These are phyloP conservation scores for Ramaria rubella DNA, from an alignment of 768 basidiomycete genomes.

Conservation along the genomic window DNA sequence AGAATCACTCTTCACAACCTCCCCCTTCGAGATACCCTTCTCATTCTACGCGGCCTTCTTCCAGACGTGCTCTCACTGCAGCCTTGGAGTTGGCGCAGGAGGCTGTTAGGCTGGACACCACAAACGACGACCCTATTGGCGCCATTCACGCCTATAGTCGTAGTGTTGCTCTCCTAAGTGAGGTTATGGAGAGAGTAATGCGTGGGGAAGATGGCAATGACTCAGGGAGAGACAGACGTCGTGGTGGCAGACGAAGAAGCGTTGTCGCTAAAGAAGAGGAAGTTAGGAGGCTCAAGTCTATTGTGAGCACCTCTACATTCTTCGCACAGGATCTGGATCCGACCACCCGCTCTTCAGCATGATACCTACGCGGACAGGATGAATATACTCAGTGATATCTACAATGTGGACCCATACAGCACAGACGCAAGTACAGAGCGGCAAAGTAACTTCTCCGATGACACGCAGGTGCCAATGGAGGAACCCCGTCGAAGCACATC, in stretches of 20 bases:
- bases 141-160: slow-evolving; percentile 86
- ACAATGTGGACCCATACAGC: slow-evolving; percentile 75
- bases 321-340: slow-evolving; percentile 10
- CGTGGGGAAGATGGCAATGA: slow-evolving; percentile 79
- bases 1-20: not conserved
- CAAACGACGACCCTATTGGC: slow-evolving; percentile 81
- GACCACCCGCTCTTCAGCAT: slow-evolving; percentile 44
- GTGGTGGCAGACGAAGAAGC: slow-evolving; percentile 60
- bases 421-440: slow-evolving; percentile 41
- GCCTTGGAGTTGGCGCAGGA: slow-evolving; percentile 85
- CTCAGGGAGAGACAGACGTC: slow-evolving; percentile 38
- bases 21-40: not conserved
- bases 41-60: slow-evolving; percentile 49
- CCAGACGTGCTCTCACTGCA: slow-evolving; percentile 76
- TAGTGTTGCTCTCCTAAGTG: slow-evolving; percentile 79
- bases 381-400: slow-evolving; percentile 86
- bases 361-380: slow-evolving; percentile 94
- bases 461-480: slow-evolving; percentile 16
- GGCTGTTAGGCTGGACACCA: slow-evolving; percentile 82
- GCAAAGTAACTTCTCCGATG: slow-evolving; percentile 14
- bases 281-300: slow-evolving; percentile 76
- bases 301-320: slow-evolving; percentile 50
- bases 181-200: slow-evolving; percentile 89
- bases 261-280: slow-evolving; percentile 91
- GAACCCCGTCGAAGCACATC: slow-evolving; percentile 10